These are phyloP conservation scores for Geotrichum restrictum DNA, from an alignment of 1,139 yeast species.

Conservation along the genomic window DNA sequence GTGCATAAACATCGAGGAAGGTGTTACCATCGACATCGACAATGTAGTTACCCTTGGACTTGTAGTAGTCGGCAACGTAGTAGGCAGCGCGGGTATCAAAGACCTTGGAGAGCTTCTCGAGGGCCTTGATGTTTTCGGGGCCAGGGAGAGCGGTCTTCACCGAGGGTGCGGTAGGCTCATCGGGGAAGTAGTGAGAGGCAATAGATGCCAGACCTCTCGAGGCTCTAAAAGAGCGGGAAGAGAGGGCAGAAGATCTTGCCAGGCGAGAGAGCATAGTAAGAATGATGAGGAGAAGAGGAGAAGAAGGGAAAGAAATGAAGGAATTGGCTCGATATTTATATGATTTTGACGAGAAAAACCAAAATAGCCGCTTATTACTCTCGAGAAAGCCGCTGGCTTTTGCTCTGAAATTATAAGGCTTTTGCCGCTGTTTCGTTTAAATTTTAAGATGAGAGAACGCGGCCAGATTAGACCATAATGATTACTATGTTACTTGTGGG, in stretches of 20 bases:
- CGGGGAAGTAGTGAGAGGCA: conserved; percentile 45
- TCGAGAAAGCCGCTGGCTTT: background rate
- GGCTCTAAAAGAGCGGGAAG: conserved; percentile 7
- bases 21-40: conserved; percentile 68
- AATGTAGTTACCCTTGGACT: conserved; percentile 67
- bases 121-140: conserved; percentile 49
- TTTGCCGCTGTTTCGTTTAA: background rate
- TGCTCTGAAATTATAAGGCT: background rate
- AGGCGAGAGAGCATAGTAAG: conserved; percentile 13
- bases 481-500: no score
- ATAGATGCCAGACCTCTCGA: conserved; percentile 28
- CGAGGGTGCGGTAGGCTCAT: conserved; percentile 61
- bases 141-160: conserved; percentile 61
- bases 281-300: background rate
- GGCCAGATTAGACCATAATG: background rate
- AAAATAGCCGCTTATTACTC: background rate
- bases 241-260: conserved; percentile 10
- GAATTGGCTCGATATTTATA: background rate
- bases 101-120: conserved; percentile 50
- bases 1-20: conserved; percentile 67
- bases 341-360: no score
- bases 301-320: background rate
- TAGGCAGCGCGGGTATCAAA: conserved; percentile 66
- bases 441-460: background rate
- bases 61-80: conserved; percentile 64